These are phyloP conservation scores for Alternaria dauci DNA, from an alignment of 2,329 filamentous ascomycete species.

Conservation along the genomic window DNA sequence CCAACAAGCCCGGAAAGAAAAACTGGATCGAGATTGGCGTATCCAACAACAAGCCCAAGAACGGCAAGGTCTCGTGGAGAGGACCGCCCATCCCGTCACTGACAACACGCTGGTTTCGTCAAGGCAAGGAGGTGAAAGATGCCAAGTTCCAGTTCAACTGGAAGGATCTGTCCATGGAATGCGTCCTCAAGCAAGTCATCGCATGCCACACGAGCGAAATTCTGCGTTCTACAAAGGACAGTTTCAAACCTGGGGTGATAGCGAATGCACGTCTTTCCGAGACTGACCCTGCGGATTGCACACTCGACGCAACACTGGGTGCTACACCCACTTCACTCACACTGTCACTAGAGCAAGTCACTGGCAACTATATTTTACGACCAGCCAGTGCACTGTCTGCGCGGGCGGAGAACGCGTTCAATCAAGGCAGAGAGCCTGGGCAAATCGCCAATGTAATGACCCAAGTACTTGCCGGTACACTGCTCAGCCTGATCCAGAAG, in stretches of 20 bases:
- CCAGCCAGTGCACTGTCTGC: conserved; percentile 58
- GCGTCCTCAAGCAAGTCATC: conserved; percentile 76
- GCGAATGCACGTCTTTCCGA: conserved; percentile 67
- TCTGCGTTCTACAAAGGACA: conserved; percentile 67
- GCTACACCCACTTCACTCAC: conserved; percentile 64
- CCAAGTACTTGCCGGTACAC: conserved; percentile 66
- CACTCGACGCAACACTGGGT: conserved; percentile 74
- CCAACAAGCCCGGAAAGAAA: conserved; percentile 72
- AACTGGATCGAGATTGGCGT: conserved; percentile 93
- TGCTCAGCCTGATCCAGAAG: conserved; percentile 68
- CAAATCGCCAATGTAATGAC: conserved; percentile 68
- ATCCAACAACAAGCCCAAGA: conserved; percentile 65
- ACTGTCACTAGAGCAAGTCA: conserved; percentile 77
- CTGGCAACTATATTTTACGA: conserved; percentile 76
- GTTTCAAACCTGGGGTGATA: conserved; percentile 65
- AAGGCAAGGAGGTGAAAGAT: conserved; percentile 77
- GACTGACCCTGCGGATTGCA: conserved; percentile 71
- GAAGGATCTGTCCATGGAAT: conserved; percentile 74
- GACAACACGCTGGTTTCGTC: conserved; percentile 81
- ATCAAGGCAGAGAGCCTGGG: conserved; percentile 64
- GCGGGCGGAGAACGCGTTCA: conserved; percentile 70
- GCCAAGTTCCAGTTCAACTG: conserved; percentile 73
- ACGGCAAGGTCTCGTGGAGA: conserved; percentile 47
- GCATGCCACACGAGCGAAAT: conserved; percentile 77
- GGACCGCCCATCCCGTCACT: conserved; percentile 53